These are phyloP conservation scores for Ceratobasidium sp. DNA, from an alignment of 1,284 basidiomycete species.

Conservation along the genomic window DNA sequence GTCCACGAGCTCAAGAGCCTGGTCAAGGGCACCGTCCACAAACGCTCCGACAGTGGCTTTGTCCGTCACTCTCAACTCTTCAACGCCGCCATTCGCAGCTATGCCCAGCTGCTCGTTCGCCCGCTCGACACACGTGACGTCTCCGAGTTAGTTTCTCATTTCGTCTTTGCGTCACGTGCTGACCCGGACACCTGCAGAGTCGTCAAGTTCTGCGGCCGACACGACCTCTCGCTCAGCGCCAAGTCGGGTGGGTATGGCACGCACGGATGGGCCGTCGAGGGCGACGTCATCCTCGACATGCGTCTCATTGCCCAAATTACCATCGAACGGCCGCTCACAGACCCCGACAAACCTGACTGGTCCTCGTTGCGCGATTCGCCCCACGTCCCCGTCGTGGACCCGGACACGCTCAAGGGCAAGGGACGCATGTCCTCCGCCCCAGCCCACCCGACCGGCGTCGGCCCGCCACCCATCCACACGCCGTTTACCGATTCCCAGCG, in stretches of 20 bases:
- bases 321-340: constrained; percentile 66
- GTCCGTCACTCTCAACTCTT: constrained; percentile 71
- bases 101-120: constrained; percentile 69
- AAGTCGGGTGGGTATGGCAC: constrained; percentile 91
- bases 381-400: constrained; percentile 63
- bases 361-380: constrained; percentile 68
- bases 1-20: constrained; percentile 19
- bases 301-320: constrained; percentile 71
- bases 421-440: constrained; percentile 33
- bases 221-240: constrained; percentile 79
- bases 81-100: constrained; percentile 76
- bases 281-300: constrained; percentile 85
- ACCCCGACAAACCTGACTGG: constrained; percentile 61
- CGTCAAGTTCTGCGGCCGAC: constrained; percentile 73
- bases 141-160: constrained; percentile 66
- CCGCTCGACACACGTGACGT: constrained; percentile 79
- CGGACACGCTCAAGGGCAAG: constrained; percentile 46
- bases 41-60: constrained; percentile 64
- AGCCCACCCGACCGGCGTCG: constrained; percentile 2
- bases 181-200: constrained; percentile 58
- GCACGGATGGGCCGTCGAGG: constrained; percentile 86
- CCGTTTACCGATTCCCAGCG: constrained; percentile 37
- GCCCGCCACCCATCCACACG: constrained; percentile 33
- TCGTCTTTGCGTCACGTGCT: constrained; percentile 28
- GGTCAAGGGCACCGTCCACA: constrained; percentile 64